Evolutionary conservation across 768 basidiomycete genomes (phyloP).

Genomic region (Termitomyces sp.): DNA sequence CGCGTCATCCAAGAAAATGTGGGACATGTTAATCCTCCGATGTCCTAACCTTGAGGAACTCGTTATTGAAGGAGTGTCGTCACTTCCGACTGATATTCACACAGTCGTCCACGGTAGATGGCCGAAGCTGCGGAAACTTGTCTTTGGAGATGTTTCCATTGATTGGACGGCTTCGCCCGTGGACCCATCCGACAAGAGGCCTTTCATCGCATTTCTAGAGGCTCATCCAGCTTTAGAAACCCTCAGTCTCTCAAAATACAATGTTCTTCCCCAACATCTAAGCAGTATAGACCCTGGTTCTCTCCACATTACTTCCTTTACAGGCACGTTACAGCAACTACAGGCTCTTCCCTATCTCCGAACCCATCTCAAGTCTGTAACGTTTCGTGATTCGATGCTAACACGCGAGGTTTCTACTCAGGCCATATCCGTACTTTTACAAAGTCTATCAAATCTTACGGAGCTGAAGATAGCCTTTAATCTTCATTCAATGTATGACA

Average conservation of each 20-base stretch:
- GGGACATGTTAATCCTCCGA: conserved; percentile 65
- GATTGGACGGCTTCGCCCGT: conserved; percentile 41
- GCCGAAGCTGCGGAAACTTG: conserved; percentile 57
- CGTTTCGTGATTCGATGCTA: conserved; percentile 60
- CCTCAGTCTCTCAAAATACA: conserved; percentile 48
- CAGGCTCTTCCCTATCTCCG: conserved; percentile 53
- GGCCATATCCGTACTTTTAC: conserved; percentile 54
- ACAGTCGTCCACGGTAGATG: conserved; percentile 57
- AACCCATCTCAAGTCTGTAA: conserved; percentile 46
- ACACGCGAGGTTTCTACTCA: conserved; percentile 66
- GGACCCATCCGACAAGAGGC: conserved; percentile 41
- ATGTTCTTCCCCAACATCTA: conserved; percentile 50
- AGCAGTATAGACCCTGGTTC: conserved; percentile 39
- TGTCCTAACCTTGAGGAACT: conserved; percentile 68
- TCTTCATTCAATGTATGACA: conserved; percentile 71
- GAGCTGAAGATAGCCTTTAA: conserved; percentile 62
- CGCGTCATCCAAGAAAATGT: conserved; percentile 48
- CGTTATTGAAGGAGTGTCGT: conserved; percentile 47
- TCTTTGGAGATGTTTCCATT: conserved; percentile 61
- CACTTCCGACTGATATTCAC: conserved; percentile 50
- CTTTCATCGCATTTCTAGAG: conserved; percentile 66
- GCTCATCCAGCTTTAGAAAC: conserved; percentile 50
- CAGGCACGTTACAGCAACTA: conserved; percentile 63
- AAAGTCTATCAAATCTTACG: conserved; percentile 47
- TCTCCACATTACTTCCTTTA: conserved; percentile 54